These are phyloP conservation scores for Mycena chlorophos DNA, from an alignment of 768 basidiomycete genomes.

Conservation along the genomic window DNA sequence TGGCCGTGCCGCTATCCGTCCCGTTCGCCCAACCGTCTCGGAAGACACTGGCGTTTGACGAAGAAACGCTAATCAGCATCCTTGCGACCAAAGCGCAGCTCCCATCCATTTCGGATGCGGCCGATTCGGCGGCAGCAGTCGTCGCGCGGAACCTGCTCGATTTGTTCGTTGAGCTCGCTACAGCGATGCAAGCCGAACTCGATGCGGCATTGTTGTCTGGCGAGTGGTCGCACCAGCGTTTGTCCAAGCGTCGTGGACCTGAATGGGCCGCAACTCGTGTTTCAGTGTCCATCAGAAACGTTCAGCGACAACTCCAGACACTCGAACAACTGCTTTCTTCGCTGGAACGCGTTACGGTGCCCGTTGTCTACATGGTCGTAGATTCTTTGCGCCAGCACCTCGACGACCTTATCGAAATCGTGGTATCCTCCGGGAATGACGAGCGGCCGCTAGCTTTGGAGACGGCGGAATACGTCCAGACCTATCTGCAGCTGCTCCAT, in stretches of 20 bases:
- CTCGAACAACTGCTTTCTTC: conserved; percentile 17
- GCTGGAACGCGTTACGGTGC: conserved; percentile 13
- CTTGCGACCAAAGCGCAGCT: conserved; percentile 22
- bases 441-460: conserved; percentile 21
- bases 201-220: conserved; percentile 18
- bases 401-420: conserved; percentile 12
- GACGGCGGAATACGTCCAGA: conserved; percentile 23
- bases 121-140: conserved; percentile 32
- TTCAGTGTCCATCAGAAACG: conserved; percentile 5
- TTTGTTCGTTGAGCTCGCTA: conserved; percentile 31
- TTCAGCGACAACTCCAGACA: conserved; percentile 12
- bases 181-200: conserved; percentile 27
- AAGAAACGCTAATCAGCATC: conserved; percentile 34
- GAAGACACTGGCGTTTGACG: conserved; percentile 33
- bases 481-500: conserved; percentile 30
- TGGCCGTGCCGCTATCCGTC: conserved; percentile 31
- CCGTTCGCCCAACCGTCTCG: conserved; percentile 16
- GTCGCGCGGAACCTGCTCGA: conserved; percentile 37
- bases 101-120: conserved; percentile 28
- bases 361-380: conserved; percentile 22
- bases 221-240: not conserved
- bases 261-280: not conserved
- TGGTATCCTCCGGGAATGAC: conserved; percentile 15
- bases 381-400: conserved; percentile 19
- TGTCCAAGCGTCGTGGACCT: not conserved